Base-by-base conservation (phyloP, 345 rosid species). In the Iberis pinnata region DNA sequence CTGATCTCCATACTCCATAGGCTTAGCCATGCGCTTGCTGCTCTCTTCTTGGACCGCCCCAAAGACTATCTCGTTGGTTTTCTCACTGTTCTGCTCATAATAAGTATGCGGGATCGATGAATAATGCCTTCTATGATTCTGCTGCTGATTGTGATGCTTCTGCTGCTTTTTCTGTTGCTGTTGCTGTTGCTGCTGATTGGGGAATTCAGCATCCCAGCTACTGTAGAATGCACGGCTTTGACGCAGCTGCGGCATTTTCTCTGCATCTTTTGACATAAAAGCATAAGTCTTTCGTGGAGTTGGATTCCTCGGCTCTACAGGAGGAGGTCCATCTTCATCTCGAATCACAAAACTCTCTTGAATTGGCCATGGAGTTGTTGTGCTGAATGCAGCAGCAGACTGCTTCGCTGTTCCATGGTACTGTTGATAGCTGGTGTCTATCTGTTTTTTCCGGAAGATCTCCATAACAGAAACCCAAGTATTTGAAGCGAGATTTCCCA, bases 221-320 rank as follows among this genome's bases (percentile, higher is more conserved):
- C 70, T 77, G 65, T 81, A 88, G 60, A 88, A 76, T 4, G 80
- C 86, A 1, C 75, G 80, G 62, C 95, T 80, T 68, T 88, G 94
- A 37, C 86, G 83, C 85, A 86, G 76, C 56, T 86, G 95, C 32
- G 83, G 86, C 67, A 83, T 69, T 74, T 86, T 93, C 71, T 93
- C 97, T 0, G 90, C 81, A 22, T 88, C 97, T 73, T 82, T 88
- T 14, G 95, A 81, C 99, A 93, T 88, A 74, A 88, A 93, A 14
- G 99, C 70, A 43, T 88, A 93, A 3, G 83, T 93, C 61, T 93
- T 93, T 60, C 78, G 70, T 0, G 95, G 97, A 8, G 97, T 88
- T 32, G 79, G 94, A 56, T 82, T 75, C 75, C 93, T 73, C 24
- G 93, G 63, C 54, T 92, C 96, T 12, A 78, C 69, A 2, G 94